Conservation (phyloP, 208 protist species). For the Crithidia mellificae region DNA sequence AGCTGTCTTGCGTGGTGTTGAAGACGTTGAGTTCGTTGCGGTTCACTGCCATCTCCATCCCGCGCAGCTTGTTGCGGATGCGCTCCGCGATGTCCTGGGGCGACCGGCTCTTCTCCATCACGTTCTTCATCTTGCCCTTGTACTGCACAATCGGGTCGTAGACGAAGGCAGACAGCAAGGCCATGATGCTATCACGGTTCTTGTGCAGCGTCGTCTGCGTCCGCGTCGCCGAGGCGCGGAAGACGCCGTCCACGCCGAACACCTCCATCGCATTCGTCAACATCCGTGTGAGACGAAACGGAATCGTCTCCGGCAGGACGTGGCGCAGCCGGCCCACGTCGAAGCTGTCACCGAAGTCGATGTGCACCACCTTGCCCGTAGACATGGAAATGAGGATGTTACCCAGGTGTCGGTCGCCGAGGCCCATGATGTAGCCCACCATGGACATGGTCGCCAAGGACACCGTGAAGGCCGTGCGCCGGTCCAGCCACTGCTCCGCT, state of each 20-base stretch:
- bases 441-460: constrained; percentile 99
- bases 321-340: constrained; percentile 98
- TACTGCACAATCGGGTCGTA: constrained; percentile 99
- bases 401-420: constrained; percentile 99
- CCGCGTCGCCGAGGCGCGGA: constrained; percentile 96
- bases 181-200: constrained; percentile 99
- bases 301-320: constrained; percentile 99
- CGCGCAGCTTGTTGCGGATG: constrained; percentile 98
- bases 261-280: constrained; percentile 99
- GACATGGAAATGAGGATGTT: constrained; percentile 99
- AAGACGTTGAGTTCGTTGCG: constrained; percentile 66
- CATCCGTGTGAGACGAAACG: constrained; percentile 99
- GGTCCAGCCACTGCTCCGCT: constrained; percentile 98
- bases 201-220: constrained; percentile 97
- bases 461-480: constrained; percentile 97
- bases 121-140: constrained; percentile 98
- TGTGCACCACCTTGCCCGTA: constrained; percentile 99
- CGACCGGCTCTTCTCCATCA: constrained; percentile 85
- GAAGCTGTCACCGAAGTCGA: constrained; percentile 99
- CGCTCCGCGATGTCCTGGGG: constrained; percentile 95
- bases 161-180: constrained; percentile 99
- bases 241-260: constrained; percentile 98
- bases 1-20: constrained; percentile 80
- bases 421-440: constrained; percentile 93
- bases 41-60: constrained; percentile 95